Conservation (phyloP, 345 rosid genomes). For the Linum lewisii region DNA sequence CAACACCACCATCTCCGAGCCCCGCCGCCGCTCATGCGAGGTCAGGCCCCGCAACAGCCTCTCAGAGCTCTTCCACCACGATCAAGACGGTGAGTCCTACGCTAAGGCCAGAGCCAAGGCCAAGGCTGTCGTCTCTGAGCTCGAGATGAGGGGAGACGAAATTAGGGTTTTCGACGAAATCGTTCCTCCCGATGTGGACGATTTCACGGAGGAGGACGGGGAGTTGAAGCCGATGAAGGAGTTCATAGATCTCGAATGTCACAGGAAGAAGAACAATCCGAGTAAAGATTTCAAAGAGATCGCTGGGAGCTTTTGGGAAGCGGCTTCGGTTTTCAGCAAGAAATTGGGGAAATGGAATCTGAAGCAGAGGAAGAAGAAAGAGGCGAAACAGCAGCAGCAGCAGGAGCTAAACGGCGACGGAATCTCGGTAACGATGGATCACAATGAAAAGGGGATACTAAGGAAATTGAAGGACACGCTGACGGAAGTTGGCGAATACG, state of each 20-base stretch:
- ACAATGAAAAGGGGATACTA: slow-evolving; percentile 1
- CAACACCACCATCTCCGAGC: slow-evolving; percentile 20
- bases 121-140: slow-evolving; percentile 6
- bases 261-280: slow-evolving; percentile 20
- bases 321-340: slow-evolving; percentile 40
- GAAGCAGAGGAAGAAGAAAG: slow-evolving; percentile 24
- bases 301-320: slow-evolving; percentile 31
- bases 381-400: slow-evolving; percentile 7
- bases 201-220: slow-evolving; percentile 25
- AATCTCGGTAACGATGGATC: not conserved
- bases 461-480: slow-evolving; percentile 26
- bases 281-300: slow-evolving; percentile 15
- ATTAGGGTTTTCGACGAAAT: slow-evolving; percentile 15
- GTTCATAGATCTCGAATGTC: slow-evolving; percentile 56
- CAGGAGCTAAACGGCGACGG: not conserved
- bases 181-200: slow-evolving; percentile 5
- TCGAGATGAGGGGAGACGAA: slow-evolving; percentile 16
- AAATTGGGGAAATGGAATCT: slow-evolving; percentile 43
- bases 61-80: slow-evolving; percentile 34
- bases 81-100: slow-evolving; percentile 24
- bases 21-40: slow-evolving; percentile 52
- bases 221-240: slow-evolving; percentile 57
- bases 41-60: slow-evolving; percentile 31
- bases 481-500: slow-evolving; percentile 36
- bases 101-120: slow-evolving; percentile 4